Conservation (phyloP, 306 rosid species). For the Acmispon strigosus region DNA sequence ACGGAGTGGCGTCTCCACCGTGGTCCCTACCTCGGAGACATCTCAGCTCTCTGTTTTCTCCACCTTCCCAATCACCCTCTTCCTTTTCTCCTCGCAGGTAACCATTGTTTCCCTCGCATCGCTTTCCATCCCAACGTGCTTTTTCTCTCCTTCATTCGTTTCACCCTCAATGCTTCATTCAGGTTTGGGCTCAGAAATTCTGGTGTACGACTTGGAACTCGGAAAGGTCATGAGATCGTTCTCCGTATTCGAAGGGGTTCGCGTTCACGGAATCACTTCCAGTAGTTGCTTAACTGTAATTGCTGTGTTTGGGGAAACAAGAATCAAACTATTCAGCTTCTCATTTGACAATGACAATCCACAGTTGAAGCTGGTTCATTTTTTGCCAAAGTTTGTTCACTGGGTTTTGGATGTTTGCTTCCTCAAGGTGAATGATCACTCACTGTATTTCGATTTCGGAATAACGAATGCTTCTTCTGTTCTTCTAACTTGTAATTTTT, state of each 20-base stretch:
- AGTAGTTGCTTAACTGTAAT: constrained; percentile 11
- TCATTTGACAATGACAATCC: constrained; percentile 21
- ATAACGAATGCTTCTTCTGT: constrained; percentile 9
- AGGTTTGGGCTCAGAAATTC: constrained; percentile 81
- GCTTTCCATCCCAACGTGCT: neutral
- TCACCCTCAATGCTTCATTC: constrained; percentile 11
- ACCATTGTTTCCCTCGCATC: neutral
- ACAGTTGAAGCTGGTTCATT: constrained; percentile 30
- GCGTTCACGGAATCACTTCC: constrained; percentile 78
- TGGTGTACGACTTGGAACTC: constrained; percentile 50
- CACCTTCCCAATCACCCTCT: constrained; percentile 49
- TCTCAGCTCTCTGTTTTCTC: constrained; percentile 84
- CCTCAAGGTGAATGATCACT: constrained; percentile 44
- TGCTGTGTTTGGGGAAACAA: constrained; percentile 72
- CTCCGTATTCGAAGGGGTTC: constrained; percentile 75
- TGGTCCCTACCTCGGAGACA: constrained; percentile 81
- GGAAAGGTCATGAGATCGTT: constrained; percentile 38
- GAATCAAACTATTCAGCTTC: constrained; percentile 56
- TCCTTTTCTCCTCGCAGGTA: constrained; percentile 73
- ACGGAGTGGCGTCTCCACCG: constrained; percentile 44
- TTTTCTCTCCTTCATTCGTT: neutral
- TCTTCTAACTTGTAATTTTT: neutral
- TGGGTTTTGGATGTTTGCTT: constrained; percentile 92
- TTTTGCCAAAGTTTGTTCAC: constrained; percentile 59
- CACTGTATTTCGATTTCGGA: neutral